Percentiles rank a stretch among this genome's conserved stretches.
Conservation (phyloP, 2,329 filamentous ascomycete genomes). For the Colletotrichum zoysiae region DNA sequence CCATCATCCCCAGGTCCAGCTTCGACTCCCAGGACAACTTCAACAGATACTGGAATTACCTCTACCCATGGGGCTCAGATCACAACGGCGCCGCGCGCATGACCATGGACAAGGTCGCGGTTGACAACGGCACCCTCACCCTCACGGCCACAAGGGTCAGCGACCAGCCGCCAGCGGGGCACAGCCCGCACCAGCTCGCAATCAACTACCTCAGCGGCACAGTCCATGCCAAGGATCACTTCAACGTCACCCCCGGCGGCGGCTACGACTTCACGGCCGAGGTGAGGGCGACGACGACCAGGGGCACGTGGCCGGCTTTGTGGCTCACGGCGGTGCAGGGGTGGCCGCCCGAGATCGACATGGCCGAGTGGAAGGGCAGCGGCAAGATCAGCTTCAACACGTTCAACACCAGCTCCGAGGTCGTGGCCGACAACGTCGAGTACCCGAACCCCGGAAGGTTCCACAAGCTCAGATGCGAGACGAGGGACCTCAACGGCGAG, state of each 20-base stretch:
- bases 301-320: slow-evolving; percentile 69
- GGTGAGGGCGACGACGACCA: slow-evolving; percentile 54
- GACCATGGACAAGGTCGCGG: slow-evolving; percentile 59
- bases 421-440: slow-evolving; percentile 60
- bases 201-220: slow-evolving; percentile 64
- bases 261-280: slow-evolving; percentile 58
- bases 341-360: slow-evolving; percentile 71
- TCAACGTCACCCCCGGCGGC: slow-evolving; percentile 53
- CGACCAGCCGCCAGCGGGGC: slow-evolving; percentile 54
- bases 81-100: slow-evolving; percentile 71
- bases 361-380: slow-evolving; percentile 72
- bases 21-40: slow-evolving; percentile 47
- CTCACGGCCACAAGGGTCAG: slow-evolving; percentile 60
- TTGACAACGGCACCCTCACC: slow-evolving; percentile 57
- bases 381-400: slow-evolving; percentile 70
- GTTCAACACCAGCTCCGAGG: slow-evolving; percentile 61
- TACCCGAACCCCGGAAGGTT: slow-evolving; percentile 62
- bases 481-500: slow-evolving; percentile 63
- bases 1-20: not conserved
- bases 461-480: slow-evolving; percentile 63
- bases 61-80: slow-evolving; percentile 67
- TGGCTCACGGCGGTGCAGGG: slow-evolving; percentile 67
- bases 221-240: slow-evolving; percentile 55
- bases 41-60: slow-evolving; percentile 61
- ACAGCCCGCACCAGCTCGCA: slow-evolving; percentile 25